phyloP scores from a whole-genome alignment of 345 rosid species.

The Noccaea bulbosa region DNA sequence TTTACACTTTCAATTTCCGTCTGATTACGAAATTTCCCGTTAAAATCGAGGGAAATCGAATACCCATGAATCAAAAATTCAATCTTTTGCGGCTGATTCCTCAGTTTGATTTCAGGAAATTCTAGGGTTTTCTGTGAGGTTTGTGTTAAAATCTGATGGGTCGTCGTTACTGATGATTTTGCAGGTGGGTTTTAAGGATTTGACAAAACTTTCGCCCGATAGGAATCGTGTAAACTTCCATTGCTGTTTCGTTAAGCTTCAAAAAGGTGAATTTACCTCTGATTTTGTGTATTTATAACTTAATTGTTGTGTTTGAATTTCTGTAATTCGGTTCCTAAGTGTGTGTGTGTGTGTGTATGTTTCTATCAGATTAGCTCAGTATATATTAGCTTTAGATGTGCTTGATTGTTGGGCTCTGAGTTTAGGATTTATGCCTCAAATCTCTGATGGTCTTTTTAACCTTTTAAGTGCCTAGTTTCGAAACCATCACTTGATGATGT shows the following conservation, averaged over 20 bases:
- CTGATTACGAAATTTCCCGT: conserved; percentile 3
- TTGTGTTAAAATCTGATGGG: conserved; percentile 20
- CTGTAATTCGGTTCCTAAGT: conserved; percentile 6
- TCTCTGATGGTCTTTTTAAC: neutral
- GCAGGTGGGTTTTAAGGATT: conserved; percentile 28
- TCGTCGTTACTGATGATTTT: conserved; percentile 16
- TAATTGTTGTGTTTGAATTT: too few species aligned
- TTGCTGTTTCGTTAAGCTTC: conserved; percentile 10
- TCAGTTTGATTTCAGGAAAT: neutral
- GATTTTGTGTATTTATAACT: neutral
- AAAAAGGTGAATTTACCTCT: conserved; percentile 15
- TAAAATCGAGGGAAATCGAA: neutral
- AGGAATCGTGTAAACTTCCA: too few species aligned
- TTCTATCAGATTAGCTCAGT: neutral
- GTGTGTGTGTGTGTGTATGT: neutral
- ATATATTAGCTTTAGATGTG: neutral
- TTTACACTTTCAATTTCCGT: neutral
- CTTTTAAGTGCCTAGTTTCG: neutral
- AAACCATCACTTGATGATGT: neutral
- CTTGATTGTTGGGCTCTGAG: neutral
- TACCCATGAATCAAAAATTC: conserved; percentile 23
- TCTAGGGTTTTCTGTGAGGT: conserved; percentile 40
- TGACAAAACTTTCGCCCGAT: neutral
- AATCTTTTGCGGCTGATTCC: conserved; percentile 21
- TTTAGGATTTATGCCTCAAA: conserved; percentile 3